phyloP scores from a whole-genome alignment of 441 rosid species.

The Eruca vesicaria region DNA sequence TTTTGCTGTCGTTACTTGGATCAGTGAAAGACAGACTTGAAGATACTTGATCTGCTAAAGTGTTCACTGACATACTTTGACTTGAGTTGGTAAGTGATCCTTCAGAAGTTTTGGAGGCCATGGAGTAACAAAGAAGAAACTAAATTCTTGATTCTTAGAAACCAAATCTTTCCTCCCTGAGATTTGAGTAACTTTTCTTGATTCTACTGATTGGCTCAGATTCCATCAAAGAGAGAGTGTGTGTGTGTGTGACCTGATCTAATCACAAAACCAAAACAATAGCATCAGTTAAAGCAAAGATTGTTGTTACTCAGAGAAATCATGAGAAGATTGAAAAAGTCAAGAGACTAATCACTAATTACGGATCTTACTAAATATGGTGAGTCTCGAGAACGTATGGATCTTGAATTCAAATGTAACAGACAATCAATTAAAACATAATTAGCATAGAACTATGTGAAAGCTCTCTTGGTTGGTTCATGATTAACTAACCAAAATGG shows the following conservation, averaged over 20 bases:
- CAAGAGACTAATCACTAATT: not conserved
- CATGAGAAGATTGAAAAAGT: too few relatives aligned
- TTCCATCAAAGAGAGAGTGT: too few relatives aligned
- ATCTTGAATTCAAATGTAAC: constrained; percentile 3
- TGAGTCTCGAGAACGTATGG: not conserved
- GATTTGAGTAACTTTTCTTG: constrained; percentile 13
- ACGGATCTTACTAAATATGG: constrained; percentile 2
- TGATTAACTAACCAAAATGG: not conserved
- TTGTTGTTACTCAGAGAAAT: too few relatives aligned
- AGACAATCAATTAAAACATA: not conserved
- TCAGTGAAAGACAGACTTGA: constrained; percentile 44
- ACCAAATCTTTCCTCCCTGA: constrained; percentile 32
- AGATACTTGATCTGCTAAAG: constrained; percentile 42
- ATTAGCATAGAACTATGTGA: not conserved
- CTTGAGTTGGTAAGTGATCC: constrained; percentile 37
- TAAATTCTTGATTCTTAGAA: constrained; percentile 24
- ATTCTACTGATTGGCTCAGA: constrained; percentile 22
- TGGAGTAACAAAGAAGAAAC: constrained; percentile 12
- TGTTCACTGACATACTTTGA: constrained; percentile 31
- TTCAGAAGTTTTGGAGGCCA: constrained; percentile 54
- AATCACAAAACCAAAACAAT: constrained; percentile 1
- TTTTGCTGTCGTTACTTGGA: constrained; percentile 43
- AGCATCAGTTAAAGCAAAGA: constrained; percentile 12
- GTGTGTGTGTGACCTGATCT: constrained; percentile 27
- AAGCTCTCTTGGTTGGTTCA: not conserved